Evolutionary conservation across 2,329 filamentous ascomycete genomes (phyloP).

Genomic region (Aspergillus niger): DNA sequence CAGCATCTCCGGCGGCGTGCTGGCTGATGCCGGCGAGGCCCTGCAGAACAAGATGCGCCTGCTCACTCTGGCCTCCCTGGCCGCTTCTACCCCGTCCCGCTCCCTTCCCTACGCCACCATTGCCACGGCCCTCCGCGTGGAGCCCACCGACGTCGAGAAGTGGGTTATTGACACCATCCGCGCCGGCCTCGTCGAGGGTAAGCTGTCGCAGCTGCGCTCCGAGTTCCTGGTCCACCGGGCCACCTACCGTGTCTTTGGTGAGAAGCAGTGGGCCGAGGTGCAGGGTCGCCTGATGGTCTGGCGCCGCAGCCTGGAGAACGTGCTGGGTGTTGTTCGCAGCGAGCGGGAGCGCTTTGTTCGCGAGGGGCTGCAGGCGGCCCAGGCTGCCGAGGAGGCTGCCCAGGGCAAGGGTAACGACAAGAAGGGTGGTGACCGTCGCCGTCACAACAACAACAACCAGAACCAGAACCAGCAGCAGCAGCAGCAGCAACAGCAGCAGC

Average conservation of each 20-base stretch:
- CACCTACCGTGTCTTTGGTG: slow-evolving; percentile 94
- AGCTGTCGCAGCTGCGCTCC: slow-evolving; percentile 87
- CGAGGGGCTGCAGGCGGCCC: slow-evolving; percentile 62
- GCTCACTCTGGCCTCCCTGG: slow-evolving; percentile 86
- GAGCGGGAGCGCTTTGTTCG: slow-evolving; percentile 79
- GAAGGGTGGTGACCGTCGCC: slow-evolving; percentile 36
- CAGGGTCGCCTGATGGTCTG: slow-evolving; percentile 88
- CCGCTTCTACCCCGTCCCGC: slow-evolving; percentile 77
- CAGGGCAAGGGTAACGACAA: slow-evolving; percentile 35
- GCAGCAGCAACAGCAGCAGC: slow-evolving; percentile 26
- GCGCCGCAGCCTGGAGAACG: slow-evolving; percentile 76
- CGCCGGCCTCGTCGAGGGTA: slow-evolving; percentile 91
- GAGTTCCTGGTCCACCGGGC: slow-evolving; percentile 95
- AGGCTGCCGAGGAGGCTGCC: slow-evolving; percentile 34
- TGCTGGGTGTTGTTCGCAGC: slow-evolving; percentile 74
- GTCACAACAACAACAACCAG: slow-evolving; percentile 31
- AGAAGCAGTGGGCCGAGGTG: slow-evolving; percentile 98
- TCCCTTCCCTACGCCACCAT: slow-evolving; percentile 88
- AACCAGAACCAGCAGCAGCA: slow-evolving; percentile 26
- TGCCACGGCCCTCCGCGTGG: slow-evolving; percentile 79
- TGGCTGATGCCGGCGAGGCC: slow-evolving; percentile 73
- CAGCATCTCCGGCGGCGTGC: slow-evolving; percentile 76
- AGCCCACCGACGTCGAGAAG: slow-evolving; percentile 84
- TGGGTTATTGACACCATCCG: slow-evolving; percentile 99
- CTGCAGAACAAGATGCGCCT: slow-evolving; percentile 96